Percentiles rank a stretch among this genome's conserved stretches.
These are phyloP conservation scores for Mollisia scopiformis DNA, from an alignment of 2,329 filamentous ascomycete species.

Conservation along the genomic window DNA sequence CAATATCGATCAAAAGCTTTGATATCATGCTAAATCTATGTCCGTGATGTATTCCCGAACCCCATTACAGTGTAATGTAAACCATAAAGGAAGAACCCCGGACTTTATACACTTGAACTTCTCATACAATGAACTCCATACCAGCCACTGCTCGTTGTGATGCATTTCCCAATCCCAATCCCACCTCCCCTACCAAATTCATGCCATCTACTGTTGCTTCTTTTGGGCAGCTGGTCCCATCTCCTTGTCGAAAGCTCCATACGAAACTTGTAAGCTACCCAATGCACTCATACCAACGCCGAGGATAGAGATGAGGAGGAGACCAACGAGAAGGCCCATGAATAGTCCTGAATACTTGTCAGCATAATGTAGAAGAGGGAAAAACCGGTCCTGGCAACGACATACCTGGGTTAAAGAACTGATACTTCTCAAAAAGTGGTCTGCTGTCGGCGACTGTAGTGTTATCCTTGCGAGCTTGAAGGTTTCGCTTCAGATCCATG, in stretches of 20 bases:
- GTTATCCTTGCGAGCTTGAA: slow-evolving; percentile 41
- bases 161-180: neutral
- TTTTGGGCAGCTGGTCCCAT: slow-evolving; percentile 88
- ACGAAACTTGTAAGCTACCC: slow-evolving; percentile 82
- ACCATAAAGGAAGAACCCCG: neutral
- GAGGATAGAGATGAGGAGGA: slow-evolving; percentile 77
- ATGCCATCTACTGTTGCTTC: slow-evolving; percentile 60
- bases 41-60: neutral
- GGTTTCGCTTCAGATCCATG: slow-evolving; percentile 71
- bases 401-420: slow-evolving; percentile 88
- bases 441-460: slow-evolving; percentile 49
- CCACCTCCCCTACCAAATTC: neutral
- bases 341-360: slow-evolving; percentile 69
- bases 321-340: slow-evolving; percentile 74
- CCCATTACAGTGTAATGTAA: neutral
- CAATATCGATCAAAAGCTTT: neutral
- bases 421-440: slow-evolving; percentile 86
- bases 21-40: neutral
- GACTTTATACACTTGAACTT: slow-evolving; percentile 17
- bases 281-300: slow-evolving; percentile 78
- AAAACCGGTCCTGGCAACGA: slow-evolving; percentile 18
- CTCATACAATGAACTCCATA: slow-evolving; percentile 7
- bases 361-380: neutral
- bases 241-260: slow-evolving; percentile 95
- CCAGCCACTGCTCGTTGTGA: neutral